phyloP scores from a whole-genome alignment of 805 yeast genomes.

The Metschnikowia koreensis region DNA sequence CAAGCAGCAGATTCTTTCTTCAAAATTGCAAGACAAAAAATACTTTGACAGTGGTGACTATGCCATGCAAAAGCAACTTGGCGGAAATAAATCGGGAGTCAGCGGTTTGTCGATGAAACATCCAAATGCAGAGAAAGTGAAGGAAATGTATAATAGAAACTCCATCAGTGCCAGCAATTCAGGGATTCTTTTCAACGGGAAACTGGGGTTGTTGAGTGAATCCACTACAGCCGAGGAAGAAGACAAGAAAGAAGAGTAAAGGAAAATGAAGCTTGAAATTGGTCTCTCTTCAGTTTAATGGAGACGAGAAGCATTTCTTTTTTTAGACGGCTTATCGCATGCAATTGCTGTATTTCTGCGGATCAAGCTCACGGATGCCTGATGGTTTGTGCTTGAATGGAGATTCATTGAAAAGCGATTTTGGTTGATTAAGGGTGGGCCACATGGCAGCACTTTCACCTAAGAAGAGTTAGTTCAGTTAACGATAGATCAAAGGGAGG shows the following conservation, averaged over 20 bases:
- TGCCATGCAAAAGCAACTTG: constrained; percentile 63
- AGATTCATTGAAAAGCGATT: no score
- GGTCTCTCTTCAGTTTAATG: neutral
- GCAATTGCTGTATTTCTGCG: no score
- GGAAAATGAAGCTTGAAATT: neutral
- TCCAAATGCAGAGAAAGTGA: constrained; percentile 58
- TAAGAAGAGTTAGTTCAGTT: no score
- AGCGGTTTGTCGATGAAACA: constrained; percentile 43
- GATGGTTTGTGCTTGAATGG: no score
- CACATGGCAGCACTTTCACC: no score
- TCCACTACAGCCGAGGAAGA: constrained; percentile 26
- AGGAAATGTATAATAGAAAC: constrained; percentile 55
- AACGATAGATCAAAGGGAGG: no score
- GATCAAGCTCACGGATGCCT: no score
- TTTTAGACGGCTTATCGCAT: no score
- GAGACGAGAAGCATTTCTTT: no score
- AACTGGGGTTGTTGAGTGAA: constrained; percentile 56
- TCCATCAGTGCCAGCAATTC: constrained; percentile 51
- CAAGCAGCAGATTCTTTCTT: constrained; percentile 68
- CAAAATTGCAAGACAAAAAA: constrained; percentile 81
- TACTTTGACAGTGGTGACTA: constrained; percentile 94
- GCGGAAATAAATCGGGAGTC: constrained; percentile 29
- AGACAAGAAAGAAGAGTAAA: constrained; percentile 12
- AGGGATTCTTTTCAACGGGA: constrained; percentile 46
- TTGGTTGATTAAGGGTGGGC: no score